These are phyloP conservation scores for Meredithiella fracta DNA, from an alignment of 2,329 filamentous ascomycete genomes.

Conservation along the genomic window DNA sequence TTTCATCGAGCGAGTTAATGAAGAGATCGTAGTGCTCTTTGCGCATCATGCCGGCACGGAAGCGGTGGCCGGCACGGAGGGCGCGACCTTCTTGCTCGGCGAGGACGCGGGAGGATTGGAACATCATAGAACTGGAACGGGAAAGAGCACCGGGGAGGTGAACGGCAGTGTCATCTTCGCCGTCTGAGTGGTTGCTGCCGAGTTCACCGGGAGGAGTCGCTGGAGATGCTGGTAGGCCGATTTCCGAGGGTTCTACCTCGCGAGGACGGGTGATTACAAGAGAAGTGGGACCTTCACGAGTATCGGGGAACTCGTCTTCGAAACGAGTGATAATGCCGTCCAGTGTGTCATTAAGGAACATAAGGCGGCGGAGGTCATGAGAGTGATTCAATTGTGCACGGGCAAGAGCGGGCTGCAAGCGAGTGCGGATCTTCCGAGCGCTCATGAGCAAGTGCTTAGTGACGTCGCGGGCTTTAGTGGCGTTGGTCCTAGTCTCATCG, in stretches of 20 bases:
- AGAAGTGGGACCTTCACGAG: conserved; percentile 23
- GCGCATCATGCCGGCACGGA: conserved; percentile 36
- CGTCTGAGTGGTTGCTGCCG: conserved; percentile 27
- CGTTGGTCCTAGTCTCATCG: conserved; percentile 3
- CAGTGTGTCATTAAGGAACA: conserved; percentile 78
- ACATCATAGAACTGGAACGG: conserved; percentile 36
- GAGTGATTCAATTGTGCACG: conserved; percentile 55
- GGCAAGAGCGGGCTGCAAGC: conserved; percentile 68
- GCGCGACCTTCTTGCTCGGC: conserved; percentile 41
- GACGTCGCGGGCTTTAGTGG: conserved; percentile 72
- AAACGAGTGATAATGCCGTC: conserved; percentile 87
- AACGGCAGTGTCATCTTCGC: conserved; percentile 32
- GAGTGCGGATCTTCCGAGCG: conserved; percentile 70
- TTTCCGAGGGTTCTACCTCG: conserved; percentile 7
- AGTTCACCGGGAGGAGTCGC: conserved; percentile 22
- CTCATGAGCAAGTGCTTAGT: conserved; percentile 76
- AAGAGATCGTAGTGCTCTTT: conserved; percentile 36
- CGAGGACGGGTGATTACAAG: conserved; percentile 2
- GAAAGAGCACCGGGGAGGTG: conserved; percentile 26
- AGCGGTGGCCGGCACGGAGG: conserved; percentile 38
- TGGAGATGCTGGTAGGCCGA: conserved; percentile 17
- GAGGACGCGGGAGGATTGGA: conserved; percentile 33
- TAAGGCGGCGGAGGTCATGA: conserved; percentile 61
- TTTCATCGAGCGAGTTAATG: conserved; percentile 31
- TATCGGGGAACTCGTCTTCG: conserved; percentile 91